Evolutionary conservation across 1,284 basidiomycete genomes (phyloP), one percentile per base, ranked within the genome.

Genomic region (Taiwanofungus camphoratus): DNA sequence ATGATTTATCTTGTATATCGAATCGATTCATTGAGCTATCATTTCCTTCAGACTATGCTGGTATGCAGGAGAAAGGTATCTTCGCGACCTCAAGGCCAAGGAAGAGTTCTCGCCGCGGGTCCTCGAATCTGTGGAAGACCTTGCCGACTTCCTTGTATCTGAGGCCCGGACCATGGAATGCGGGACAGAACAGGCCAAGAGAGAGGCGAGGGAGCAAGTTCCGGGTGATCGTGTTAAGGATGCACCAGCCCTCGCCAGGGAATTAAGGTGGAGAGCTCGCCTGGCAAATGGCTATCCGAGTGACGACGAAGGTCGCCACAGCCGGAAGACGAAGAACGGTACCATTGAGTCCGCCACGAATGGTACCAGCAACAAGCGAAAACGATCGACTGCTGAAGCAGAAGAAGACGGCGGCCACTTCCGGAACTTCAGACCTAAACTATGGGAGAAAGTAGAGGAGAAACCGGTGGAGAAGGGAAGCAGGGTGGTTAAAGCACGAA

Each of bases 1-100:
- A 31, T n/a, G n/a, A n/a, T 36, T 15, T 24, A n/a, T 31, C 24
- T 8, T 29, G 38, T 11, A 24, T 24, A 16, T 34, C 7, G 12
- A 16, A 1, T 8, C 7, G 29, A 20, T 19, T 49, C 13, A 41
- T 49, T 45, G 33, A 43, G 18, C 15, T 31, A 18, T 41, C 40
- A 13, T 32, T 42, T 5, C 19, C 36, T 31, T 4, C 50, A 93
- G 90, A 59, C 69, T 94, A 5, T 92, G 87, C 55, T 94, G 91
- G 91, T 92, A 92, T 57, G 88, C 87, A 7, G 89, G 77, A 1
- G 87, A 92, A 50, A 82, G 81, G 53, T 85, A 84, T 59, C 66
- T 85, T 27, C 74, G 79, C 23, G 82, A 88, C 51, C 65, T 93
- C 22, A 87, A 82, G 54, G 67, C 73, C 6, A 76, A 74, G 29